Base-by-base conservation (phyloP, 108 stramenopile species). In the Nannochloropsis salina region DNA sequence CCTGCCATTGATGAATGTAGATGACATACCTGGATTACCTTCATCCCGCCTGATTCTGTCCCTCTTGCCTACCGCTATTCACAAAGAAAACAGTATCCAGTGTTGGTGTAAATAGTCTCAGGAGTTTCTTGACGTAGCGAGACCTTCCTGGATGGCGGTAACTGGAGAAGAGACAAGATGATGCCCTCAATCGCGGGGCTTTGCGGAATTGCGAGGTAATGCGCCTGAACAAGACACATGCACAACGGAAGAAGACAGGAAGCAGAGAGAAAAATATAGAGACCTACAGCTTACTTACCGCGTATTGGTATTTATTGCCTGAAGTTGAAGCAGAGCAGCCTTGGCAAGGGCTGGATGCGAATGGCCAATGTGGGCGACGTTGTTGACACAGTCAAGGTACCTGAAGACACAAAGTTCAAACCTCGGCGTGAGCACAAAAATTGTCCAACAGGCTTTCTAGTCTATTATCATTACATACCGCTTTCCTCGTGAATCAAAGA, bases 361-460 rank as follows among this genome's bases (percentile, higher is more conserved):
- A 85, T 96, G 96, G 0, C 98, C 98, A 9, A 93, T 90, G 84
- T 95, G 94, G 80, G 93, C 93, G 10, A 97, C 96, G 92, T 98
- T 97, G 91, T 96, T 97, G 22, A 95, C 91, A 0, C 94, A 95
- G 85, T 97, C 96, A 82, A 97, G 91, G 86, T 94, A 96, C 41
- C 61, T 74, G 61, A 2, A 31, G 31, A 31, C 31, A 31, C 31
- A 31, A 31, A 31, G 31, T 31, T 31, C 31, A 31, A 31, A 31
- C 31, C 31, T 31, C 31, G 31, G 31, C 31, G 31, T 31, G 31
- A 31, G 31, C 31, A 31, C 31, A 31, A 1, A 31, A 31, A 31
- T 1, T 31, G 0, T 31, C 31, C 31, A 1, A 31, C 31, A 31
- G 31, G 31, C 31, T 31, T 31, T 31, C 31, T 31, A 51, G 12